phyloP scores from a whole-genome alignment of 2,329 filamentous ascomycete genomes.

The Sarocladium brachiariae region DNA sequence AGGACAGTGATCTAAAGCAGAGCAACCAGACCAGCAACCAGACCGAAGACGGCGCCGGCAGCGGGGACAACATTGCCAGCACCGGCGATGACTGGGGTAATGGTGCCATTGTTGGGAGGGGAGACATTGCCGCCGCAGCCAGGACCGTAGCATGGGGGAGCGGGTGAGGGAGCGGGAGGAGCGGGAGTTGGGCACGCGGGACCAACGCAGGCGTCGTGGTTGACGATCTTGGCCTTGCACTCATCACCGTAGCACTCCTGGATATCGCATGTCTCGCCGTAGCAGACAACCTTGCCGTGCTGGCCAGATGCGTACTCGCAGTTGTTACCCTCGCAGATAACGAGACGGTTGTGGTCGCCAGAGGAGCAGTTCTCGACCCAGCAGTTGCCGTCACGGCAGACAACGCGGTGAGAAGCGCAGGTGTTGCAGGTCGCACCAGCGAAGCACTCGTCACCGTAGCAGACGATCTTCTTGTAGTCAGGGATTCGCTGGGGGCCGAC shows the following conservation, averaged over 20 bases:
- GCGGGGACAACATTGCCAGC: constrained; percentile 1
- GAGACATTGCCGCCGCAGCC: background rate
- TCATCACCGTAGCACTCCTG: constrained; percentile 8
- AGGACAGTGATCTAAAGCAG: constrained; percentile 5
- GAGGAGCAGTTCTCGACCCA: constrained; percentile 19
- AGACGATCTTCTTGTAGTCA: constrained; percentile 26
- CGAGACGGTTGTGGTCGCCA: constrained; percentile 12
- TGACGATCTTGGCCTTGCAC: constrained; percentile 25
- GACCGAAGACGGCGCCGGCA: constrained; percentile 6
- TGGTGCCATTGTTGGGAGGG: background rate
- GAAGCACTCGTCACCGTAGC: constrained; percentile 26
- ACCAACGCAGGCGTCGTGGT: constrained; percentile 21
- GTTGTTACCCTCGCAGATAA: constrained; percentile 16
- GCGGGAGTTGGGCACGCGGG: constrained; percentile 16
- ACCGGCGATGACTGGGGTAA: background rate
- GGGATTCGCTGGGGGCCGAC: constrained; percentile 17
- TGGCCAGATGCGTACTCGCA: constrained; percentile 23
- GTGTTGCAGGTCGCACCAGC: constrained; percentile 21
- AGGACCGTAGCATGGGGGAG: background rate
- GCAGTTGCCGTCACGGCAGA: constrained; percentile 25
- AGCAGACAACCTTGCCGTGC: constrained; percentile 21
- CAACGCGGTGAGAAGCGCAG: constrained; percentile 23
- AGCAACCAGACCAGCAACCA: constrained; percentile 5
- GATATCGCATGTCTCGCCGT: constrained; percentile 18
- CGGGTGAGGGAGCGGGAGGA: constrained; percentile 6